Percentiles rank a stretch among this genome's conserved stretches.
Conservation (phyloP, 228 moss, liverwort and hornwort species). For the Sphagnum fallax region DNA sequence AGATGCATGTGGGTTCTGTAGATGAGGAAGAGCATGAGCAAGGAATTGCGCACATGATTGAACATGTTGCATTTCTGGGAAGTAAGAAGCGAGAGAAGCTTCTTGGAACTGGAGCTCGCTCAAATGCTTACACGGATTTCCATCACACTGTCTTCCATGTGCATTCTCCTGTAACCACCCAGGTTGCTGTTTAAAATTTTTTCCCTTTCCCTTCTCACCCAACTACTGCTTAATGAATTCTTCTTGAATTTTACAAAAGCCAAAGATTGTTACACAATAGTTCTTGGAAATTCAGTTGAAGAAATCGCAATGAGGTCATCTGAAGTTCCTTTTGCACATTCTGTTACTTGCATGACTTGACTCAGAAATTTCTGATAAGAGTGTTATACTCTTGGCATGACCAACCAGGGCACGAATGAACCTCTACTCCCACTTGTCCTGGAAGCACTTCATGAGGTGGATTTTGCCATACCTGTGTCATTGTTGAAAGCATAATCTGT, state of each 20-base stretch:
- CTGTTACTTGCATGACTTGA: too few species aligned
- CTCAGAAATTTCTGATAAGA: too few species aligned
- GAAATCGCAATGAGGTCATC: too few species aligned
- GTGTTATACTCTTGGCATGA: too few species aligned
- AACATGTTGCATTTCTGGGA: constrained; percentile 97
- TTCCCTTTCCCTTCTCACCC: too few species aligned
- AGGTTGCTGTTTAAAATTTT: constrained; percentile 11
- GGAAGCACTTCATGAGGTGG: constrained; percentile 96
- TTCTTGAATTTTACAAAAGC: too few species aligned
- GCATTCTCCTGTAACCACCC: constrained; percentile 94
- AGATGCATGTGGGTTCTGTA: constrained; percentile 99
- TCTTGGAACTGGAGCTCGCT: constrained; percentile 93
- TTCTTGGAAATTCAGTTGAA: too few species aligned
- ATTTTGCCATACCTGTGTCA: neutral
- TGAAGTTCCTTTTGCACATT: too few species aligned
- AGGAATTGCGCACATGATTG: constrained; percentile 99
- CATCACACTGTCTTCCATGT: constrained; percentile 99
- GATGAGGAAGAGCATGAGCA: constrained; percentile 93
- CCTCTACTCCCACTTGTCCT: constrained; percentile 91
- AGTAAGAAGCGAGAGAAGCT: constrained; percentile 99
- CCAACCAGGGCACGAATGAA: constrained; percentile 69
- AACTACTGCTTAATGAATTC: too few species aligned
- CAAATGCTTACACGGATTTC: constrained; percentile 98
- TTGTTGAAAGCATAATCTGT: too few species aligned
- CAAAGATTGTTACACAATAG: too few species aligned